Percentiles rank a stretch among this genome's conserved stretches.
These are phyloP conservation scores for Talaromyces sp. DNA, from an alignment of 2,329 filamentous ascomycete genomes.

Conservation along the genomic window DNA sequence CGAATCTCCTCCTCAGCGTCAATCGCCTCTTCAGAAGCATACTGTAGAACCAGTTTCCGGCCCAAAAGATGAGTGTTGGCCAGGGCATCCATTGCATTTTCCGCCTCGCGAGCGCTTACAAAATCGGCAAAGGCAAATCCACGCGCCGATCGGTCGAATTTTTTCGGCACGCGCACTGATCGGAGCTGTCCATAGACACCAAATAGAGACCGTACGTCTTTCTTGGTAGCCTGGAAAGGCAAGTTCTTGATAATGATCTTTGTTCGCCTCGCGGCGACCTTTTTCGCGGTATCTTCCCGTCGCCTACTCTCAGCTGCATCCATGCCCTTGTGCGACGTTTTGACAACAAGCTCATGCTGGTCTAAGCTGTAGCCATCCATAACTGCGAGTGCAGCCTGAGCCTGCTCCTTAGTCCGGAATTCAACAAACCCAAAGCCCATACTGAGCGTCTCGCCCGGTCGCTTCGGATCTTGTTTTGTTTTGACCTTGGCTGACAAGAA, in stretches of 20 bases:
- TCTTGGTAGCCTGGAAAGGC: conserved; percentile 91
- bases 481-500: conserved; percentile 88
- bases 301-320: conserved; percentile 85
- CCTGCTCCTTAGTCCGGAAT: conserved; percentile 72
- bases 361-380: conserved; percentile 90
- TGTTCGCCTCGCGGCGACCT: conserved; percentile 67
- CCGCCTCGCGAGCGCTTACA: conserved; percentile 80
- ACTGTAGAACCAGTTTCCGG: conserved; percentile 82
- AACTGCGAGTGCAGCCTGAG: conserved; percentile 70
- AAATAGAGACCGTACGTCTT: conserved; percentile 81
- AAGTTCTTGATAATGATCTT: conserved; percentile 98
- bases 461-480: conserved; percentile 89
- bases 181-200: conserved; percentile 86
- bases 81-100: conserved; percentile 84
- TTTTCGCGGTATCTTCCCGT: conserved; percentile 77
- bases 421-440: conserved; percentile 98
- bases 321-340: conserved; percentile 76
- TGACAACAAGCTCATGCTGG: conserved; percentile 76
- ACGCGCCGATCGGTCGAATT: conserved; percentile 80
- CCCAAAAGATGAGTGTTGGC: conserved; percentile 91
- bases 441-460: conserved; percentile 77
- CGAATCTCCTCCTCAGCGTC: conserved; percentile 95
- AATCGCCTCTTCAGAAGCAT: conserved; percentile 78
- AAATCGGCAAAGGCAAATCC: conserved; percentile 98
- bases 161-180: conserved; percentile 89